Evolutionary conservation across 768 basidiomycete genomes (phyloP).

Genomic region (Tulasnella sp.): DNA sequence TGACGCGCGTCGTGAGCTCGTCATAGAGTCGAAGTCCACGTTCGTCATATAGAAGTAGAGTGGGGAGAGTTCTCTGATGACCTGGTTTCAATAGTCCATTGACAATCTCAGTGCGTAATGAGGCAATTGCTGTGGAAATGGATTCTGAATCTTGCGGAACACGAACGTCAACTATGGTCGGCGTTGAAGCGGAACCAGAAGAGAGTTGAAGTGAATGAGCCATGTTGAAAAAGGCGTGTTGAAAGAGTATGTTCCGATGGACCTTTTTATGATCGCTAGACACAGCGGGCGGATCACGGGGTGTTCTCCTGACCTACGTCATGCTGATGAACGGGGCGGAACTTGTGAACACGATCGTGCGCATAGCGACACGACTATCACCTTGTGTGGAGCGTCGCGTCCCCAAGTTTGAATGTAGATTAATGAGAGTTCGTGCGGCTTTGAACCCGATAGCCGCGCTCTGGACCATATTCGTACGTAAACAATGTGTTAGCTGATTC

Average conservation of each 20-base stretch:
- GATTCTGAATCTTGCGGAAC: constrained; percentile 4
- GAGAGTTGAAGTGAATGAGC: not conserved
- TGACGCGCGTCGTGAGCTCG: constrained; percentile 59
- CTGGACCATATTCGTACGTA: too few relatives aligned
- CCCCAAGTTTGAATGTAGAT: too few relatives aligned
- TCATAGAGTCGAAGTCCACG: constrained; percentile 77
- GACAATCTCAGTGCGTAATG: constrained; percentile 30
- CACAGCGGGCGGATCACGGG: too few relatives aligned
- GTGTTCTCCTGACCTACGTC: too few relatives aligned
- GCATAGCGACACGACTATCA: too few relatives aligned
- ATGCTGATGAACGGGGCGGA: too few relatives aligned
- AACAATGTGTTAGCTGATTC: too few relatives aligned
- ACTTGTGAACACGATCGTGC: too few relatives aligned
- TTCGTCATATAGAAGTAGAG: constrained; percentile 77
- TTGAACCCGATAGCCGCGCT: too few relatives aligned
- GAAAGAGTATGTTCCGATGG: not conserved
- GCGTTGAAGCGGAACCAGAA: not conserved
- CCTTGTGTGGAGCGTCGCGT: too few relatives aligned
- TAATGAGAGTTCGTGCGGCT: too few relatives aligned
- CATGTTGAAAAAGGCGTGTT: not conserved
- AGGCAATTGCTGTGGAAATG: constrained; percentile 1
- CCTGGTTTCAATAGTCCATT: constrained; percentile 42
- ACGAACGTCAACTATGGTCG: constrained; percentile 14
- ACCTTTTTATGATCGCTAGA: too few relatives aligned
- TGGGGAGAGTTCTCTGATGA: constrained; percentile 57